Percentiles rank a stretch among this genome's conserved stretches.
These are phyloP conservation scores for Candida berthetii DNA, from an alignment of 805 yeast species.

Conservation along the genomic window DNA sequence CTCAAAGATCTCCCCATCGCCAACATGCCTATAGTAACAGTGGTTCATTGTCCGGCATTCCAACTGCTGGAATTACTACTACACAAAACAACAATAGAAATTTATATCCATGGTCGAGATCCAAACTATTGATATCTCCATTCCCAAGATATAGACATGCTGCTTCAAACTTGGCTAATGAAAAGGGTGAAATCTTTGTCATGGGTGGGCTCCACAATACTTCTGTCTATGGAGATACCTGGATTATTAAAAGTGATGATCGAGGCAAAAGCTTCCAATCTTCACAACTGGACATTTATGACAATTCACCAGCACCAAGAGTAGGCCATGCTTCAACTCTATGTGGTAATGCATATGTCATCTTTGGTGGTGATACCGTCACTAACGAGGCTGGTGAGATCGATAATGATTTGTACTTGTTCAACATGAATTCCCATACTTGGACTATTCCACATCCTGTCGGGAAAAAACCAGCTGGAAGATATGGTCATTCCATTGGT, in stretches of 20 bases:
- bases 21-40: neutral
- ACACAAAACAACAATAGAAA: conserved; percentile 10
- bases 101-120: conserved; percentile 62
- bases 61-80: no score
- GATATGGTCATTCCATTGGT: conserved; percentile 90
- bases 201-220: conserved; percentile 96
- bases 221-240: conserved; percentile 90
- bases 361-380: conserved; percentile 95
- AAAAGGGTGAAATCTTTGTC: conserved; percentile 73
- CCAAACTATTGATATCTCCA: conserved; percentile 67
- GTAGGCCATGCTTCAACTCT: conserved; percentile 92
- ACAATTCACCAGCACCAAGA: conserved; percentile 87
- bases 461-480: conserved; percentile 78
- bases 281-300: conserved; percentile 60
- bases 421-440: conserved; percentile 69
- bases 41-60: neutral
- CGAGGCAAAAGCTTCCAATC: conserved; percentile 25
- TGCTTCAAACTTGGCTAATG: conserved; percentile 68
- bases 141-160: conserved; percentile 95
- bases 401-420: conserved; percentile 85
- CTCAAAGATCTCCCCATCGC: neutral
- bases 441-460: conserved; percentile 76
- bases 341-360: conserved; percentile 91
- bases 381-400: conserved; percentile 70
- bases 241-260: conserved; percentile 66